Conservation (phyloP, 768 basidiomycete species). For the Collybiopsis luxurians region DNA sequence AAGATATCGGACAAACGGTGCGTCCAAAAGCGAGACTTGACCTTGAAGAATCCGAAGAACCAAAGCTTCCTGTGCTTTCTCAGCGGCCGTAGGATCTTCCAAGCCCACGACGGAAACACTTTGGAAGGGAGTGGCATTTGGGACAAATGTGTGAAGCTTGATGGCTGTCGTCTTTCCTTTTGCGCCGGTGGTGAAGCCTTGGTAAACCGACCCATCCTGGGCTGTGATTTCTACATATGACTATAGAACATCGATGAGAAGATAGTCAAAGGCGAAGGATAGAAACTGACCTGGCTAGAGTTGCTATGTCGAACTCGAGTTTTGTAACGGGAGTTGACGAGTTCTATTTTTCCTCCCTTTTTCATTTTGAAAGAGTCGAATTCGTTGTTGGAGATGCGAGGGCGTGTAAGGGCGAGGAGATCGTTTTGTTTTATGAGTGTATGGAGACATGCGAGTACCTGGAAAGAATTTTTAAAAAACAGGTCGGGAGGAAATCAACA, state of each 20-base stretch:
- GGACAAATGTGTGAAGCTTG: conserved; percentile 15
- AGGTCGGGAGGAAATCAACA: background rate
- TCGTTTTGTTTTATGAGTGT: conserved; percentile 28
- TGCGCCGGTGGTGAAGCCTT: conserved; percentile 26
- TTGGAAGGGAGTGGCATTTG: conserved; percentile 20
- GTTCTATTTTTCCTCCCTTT: conserved; percentile 24
- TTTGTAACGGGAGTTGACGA: conserved; percentile 41
- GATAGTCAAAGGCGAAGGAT: too few species aligned
- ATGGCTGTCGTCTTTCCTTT: conserved; percentile 37
- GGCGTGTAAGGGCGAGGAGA: conserved; percentile 28
- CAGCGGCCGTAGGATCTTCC: conserved; percentile 35
- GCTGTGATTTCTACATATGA: conserved; percentile 34
- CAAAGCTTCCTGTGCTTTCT: conserved; percentile 36
- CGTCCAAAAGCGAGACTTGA: conserved; percentile 20
- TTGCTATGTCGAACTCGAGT: conserved; percentile 28
- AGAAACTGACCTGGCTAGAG: conserved; percentile 31
- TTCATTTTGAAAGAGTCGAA: conserved; percentile 23
- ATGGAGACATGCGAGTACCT: conserved; percentile 32
- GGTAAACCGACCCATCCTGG: conserved; percentile 24
- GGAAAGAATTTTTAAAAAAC: background rate
- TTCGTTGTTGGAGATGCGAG: conserved; percentile 31
- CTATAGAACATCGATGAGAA: conserved; percentile 5
- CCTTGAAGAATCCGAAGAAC: conserved; percentile 34
- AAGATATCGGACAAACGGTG: conserved; percentile 32
- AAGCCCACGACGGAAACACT: conserved; percentile 38